Base-by-base conservation (phyloP, 1,139 yeast genomes). In the Suhomyces bribrorum region DNA sequence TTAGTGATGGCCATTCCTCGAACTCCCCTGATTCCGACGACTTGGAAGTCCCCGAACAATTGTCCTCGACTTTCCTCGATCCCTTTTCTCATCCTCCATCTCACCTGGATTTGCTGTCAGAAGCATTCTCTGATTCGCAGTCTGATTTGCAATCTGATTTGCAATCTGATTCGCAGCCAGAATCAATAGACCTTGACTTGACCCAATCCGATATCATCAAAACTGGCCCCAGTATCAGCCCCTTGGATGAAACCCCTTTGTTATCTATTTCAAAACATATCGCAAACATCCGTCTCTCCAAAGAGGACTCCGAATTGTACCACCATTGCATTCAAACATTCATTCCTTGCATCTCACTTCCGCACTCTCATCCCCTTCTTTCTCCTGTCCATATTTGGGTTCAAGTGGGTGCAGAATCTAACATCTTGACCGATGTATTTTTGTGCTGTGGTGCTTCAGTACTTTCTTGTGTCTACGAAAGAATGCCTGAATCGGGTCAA, bases 261-360 rank as follows among this genome's bases (percentile, higher is more conserved):
- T 13, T 27, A 6, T 20, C 41, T 7, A 39, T 38, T 26, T 45
- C 48, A 16, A 45, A 41, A 15, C 36, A 34, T 22, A 22, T 47
- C 6, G 44, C 51, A 12, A 40, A 40, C 28, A 15, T 39, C 14
- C 31, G 37, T 5, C 31, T 48, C 6, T 36, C 52, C 5, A 18
- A 31, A 4, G 41, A 37, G 25, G 50, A 49, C 26, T 32, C 48
- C 1, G 44, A 49, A 26, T 30, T 57, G 29, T 57, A 64, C 41
- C 52, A 56, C 29, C 64, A 64, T 5, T 68, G 69, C 43, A 56
- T 62, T 14, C 55, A 57, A 36, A 57, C 59, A 5, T 68, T 68
- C 42, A 60, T 72, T 40, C 61, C 61, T 1, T 50, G 63, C n/a
- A 52, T 68, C 9, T 67, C 73, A 0, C 69, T 74, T 0, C 75